A percentile compares a stretch with the other conserved stretches of the same genome.
Conservation (phyloP, 257 asterid species). For the Jasminum sambac region DNA sequence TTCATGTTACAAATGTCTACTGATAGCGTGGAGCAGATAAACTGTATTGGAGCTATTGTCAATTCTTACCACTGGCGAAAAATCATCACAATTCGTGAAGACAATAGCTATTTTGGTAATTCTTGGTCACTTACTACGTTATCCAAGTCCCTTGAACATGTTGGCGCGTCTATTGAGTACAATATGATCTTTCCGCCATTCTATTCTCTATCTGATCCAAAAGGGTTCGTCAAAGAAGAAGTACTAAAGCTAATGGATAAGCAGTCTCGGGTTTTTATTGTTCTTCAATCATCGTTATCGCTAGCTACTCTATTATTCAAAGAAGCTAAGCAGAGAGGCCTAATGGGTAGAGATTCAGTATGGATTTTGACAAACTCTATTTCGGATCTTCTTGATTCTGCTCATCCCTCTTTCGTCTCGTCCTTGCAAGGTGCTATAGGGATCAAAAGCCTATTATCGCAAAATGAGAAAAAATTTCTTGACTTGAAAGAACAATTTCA, state of each 20-base stretch:
- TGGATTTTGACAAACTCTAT: constrained; percentile 45
- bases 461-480: constrained; percentile 18
- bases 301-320: constrained; percentile 30
- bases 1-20: constrained; percentile 40
- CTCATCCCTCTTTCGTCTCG: constrained; percentile 21
- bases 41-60: constrained; percentile 31
- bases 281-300: constrained; percentile 40
- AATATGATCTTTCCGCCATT: constrained; percentile 32
- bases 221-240: constrained; percentile 26
- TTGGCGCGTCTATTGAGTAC: constrained; percentile 35
- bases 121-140: constrained; percentile 32
- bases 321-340: constrained; percentile 34
- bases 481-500: constrained; percentile 27
- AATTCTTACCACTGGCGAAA: constrained; percentile 40
- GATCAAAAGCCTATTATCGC: constrained; percentile 29
- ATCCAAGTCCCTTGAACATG: constrained; percentile 29
- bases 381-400: constrained; percentile 40
- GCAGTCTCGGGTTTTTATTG: constrained; percentile 47
- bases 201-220: constrained; percentile 32
- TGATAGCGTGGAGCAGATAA: constrained; percentile 27
- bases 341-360: constrained; percentile 43
- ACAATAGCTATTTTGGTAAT: constrained; percentile 33
- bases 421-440: constrained; percentile 42
- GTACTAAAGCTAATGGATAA: constrained; percentile 23
- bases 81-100: constrained; percentile 39